Conservation (phyloP, 208 protist genomes). For the Leishmania major region DNA sequence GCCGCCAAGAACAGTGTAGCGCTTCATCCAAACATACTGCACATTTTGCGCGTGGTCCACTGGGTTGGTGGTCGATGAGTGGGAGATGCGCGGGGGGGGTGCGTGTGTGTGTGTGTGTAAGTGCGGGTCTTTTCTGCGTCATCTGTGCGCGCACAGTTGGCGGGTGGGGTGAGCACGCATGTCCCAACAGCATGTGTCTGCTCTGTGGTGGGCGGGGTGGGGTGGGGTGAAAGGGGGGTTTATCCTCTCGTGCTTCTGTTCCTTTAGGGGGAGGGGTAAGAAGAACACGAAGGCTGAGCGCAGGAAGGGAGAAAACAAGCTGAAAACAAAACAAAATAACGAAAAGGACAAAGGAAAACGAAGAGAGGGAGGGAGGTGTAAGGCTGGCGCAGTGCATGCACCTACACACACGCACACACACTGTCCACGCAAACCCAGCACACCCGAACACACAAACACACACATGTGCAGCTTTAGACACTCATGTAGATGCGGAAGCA, state of each 20-base stretch:
- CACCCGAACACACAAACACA: neutral
- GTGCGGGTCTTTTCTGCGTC: no score
- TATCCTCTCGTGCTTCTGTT: neutral
- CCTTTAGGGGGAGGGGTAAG: neutral
- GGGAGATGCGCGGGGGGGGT: neutral
- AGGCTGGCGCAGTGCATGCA: neutral
- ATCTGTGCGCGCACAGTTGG: neutral
- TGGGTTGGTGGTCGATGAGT: neutral
- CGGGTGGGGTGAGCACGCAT: neutral
- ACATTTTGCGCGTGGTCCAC: neutral
- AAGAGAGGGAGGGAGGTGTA: neutral
- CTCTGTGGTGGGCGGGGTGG: neutral
- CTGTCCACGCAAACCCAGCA: neutral
- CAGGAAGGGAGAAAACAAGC: neutral
- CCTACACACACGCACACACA: neutral
- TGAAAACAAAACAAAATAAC: neutral
- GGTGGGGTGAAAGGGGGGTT: neutral
- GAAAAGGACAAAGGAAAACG: neutral
- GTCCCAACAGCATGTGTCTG: neutral
- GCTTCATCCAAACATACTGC: neutral
- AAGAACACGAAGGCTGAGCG: neutral
- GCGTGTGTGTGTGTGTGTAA: neutral
- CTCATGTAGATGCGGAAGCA: neutral
- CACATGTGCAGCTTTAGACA: neutral
- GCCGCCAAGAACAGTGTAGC: neutral